Evolutionary conservation across 2,329 filamentous ascomycete genomes (phyloP).

Genomic region (Pezicula radicicola): DNA sequence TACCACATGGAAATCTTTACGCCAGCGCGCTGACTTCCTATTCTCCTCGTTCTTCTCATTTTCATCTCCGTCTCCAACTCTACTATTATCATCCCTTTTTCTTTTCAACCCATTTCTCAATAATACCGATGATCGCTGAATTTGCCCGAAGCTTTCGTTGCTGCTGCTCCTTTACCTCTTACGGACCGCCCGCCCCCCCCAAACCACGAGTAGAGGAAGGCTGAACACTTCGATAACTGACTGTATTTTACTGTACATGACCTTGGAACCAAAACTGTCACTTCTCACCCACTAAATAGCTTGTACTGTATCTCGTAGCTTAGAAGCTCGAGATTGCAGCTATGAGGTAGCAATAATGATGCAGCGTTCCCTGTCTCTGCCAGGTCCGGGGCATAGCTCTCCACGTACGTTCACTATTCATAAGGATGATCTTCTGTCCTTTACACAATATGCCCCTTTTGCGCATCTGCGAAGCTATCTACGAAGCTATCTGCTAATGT

Average conservation of each 20-base stretch:
- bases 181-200: neutral
- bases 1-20: neutral
- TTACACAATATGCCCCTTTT: neutral
- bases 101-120: neutral
- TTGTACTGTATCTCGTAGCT: conserved; percentile 23
- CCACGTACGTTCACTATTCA: conserved; percentile 26
- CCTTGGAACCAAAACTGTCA: neutral
- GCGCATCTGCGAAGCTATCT: conserved; percentile 2
- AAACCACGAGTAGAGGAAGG: neutral
- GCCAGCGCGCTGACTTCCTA: neutral
- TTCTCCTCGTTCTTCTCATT: neutral
- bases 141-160: neutral
- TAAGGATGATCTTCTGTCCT: neutral
- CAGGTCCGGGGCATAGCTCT: conserved; percentile 29
- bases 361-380: conserved; percentile 32
- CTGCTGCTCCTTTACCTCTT: neutral
- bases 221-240: neutral
- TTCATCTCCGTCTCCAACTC: no score
- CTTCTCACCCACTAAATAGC: neutral
- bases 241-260: neutral
- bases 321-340: conserved; percentile 23
- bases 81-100: neutral
- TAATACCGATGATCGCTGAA: neutral
- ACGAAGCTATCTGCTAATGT: conserved; percentile 9
- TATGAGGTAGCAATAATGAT: conserved; percentile 31